Conservation (phyloP, 257 asterid species). For the Fraxinus cuspidata region DNA sequence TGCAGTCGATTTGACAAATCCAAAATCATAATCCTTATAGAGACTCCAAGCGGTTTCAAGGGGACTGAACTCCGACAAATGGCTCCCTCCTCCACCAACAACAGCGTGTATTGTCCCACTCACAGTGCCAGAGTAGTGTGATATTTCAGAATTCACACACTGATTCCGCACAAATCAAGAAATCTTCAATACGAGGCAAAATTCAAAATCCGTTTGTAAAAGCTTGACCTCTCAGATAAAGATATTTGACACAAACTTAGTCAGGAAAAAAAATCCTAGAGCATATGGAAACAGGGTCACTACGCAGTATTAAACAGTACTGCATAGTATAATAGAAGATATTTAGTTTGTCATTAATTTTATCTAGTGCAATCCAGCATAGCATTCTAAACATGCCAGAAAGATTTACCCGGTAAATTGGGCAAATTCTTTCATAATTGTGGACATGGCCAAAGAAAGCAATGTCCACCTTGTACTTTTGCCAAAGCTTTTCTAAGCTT, state of each 20-base stretch:
- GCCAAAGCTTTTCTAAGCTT: slow-evolving; percentile 49
- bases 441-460: slow-evolving; percentile 50
- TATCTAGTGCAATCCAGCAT: too few species aligned
- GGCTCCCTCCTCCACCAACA: slow-evolving; percentile 58
- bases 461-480: slow-evolving; percentile 45
- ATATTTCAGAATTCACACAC: slow-evolving; percentile 49
- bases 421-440: slow-evolving; percentile 48
- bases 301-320: too few species aligned
- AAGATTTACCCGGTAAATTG: slow-evolving; percentile 42
- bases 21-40: slow-evolving; percentile 44
- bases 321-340: background rate
- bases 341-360: background rate
- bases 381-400: background rate
- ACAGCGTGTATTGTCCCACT: slow-evolving; percentile 61
- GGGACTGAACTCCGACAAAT: slow-evolving; percentile 26
- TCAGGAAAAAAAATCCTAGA: too few species aligned
- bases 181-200: slow-evolving; percentile 49
- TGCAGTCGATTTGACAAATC: slow-evolving; percentile 17
- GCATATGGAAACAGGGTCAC: background rate
- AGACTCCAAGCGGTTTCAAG: slow-evolving; percentile 45
- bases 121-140: slow-evolving; percentile 56
- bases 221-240: too few species aligned
- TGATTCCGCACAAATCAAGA: slow-evolving; percentile 43
- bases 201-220: too few species aligned
- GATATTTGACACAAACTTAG: background rate